phyloP scores from a whole-genome alignment of 169 alveolate species.

The Plasmodium fragile region DNA sequence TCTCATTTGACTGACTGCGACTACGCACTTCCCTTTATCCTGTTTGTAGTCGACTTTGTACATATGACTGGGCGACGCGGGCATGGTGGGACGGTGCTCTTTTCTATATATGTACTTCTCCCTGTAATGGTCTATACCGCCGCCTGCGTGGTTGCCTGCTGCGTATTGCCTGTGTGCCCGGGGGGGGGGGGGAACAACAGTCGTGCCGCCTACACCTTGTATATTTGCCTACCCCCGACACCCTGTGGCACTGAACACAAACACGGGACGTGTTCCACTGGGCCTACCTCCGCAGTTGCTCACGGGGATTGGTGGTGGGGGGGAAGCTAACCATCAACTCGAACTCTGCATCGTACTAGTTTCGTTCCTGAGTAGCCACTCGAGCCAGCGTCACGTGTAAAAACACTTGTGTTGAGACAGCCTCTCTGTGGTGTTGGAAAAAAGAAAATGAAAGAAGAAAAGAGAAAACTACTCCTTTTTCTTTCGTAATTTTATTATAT shows the following conservation, averaged over 20 bases:
- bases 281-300: background rate
- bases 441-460: background rate
- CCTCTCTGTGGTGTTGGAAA: background rate
- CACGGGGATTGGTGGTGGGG: background rate
- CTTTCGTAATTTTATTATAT: background rate
- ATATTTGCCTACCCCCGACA: background rate
- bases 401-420: background rate
- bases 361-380: background rate
- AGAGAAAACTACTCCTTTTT: background rate
- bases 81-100: background rate
- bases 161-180: background rate
- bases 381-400: background rate
- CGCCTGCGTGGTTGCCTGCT: background rate
- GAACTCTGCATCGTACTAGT: background rate
- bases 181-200: background rate
- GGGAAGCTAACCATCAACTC: background rate
- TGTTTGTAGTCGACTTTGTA: constrained; percentile 52
- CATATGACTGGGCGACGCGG: constrained; percentile 3
- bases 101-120: background rate
- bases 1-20: constrained; percentile 43
- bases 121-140: too few relatives aligned
- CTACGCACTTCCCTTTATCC: constrained; percentile 55
- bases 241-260: background rate
- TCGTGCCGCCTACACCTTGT: background rate
- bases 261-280: background rate